Base-by-base conservation (phyloP, 352 stramenopile species). In the Phytophthora multivora region DNA sequence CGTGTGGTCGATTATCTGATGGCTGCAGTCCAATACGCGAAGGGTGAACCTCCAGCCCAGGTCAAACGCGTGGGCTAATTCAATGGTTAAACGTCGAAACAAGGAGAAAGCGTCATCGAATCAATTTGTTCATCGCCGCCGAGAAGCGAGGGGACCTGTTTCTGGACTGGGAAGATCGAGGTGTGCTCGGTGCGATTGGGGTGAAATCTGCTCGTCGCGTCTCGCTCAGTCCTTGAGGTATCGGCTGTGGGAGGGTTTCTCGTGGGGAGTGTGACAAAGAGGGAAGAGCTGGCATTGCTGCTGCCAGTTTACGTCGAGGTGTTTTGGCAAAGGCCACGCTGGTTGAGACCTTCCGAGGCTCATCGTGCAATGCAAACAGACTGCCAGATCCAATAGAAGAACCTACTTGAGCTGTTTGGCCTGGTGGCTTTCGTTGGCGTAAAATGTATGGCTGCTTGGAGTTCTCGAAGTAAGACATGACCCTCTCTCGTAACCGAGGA, bases 1-100 rank as follows among this genome's bases (percentile, higher is more conserved):
- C 73, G 64, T 9, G 55, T 92, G 5, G 54, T 90, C 42, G 79
- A 95, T 54, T 88, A 81, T 45, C 21, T 73, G 8, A 63, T 91
- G 53, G 51, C 64, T 21, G 46, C 73, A 40, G 38, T 89, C 15
- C 77, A 91, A 47, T 74, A 63, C 8, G 15, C 55, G 0, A 72
- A 48, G 12, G 69, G 79, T 3, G 66, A 75, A 36, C 21, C 77
- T 39, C 40, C 58, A 7, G 49, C 60, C 13, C 75, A 86, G 62
- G 56, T 81, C 23, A 84, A 88, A 53, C 63, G 55, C n/a, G 55
- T 65, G 18, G 59, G 67, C 6, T 79, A 51, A 51, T 39, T 33
- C 28, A 33, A 33, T 30, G 26, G 26, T 30, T 30, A 1, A 30
- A 30, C 26, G 26, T 30, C 26, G 7, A 30, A n/a, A n/a, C n/a